Evolutionary conservation across 2,329 filamentous ascomycete species (phyloP).

Genomic region (Claviceps sp.): DNA sequence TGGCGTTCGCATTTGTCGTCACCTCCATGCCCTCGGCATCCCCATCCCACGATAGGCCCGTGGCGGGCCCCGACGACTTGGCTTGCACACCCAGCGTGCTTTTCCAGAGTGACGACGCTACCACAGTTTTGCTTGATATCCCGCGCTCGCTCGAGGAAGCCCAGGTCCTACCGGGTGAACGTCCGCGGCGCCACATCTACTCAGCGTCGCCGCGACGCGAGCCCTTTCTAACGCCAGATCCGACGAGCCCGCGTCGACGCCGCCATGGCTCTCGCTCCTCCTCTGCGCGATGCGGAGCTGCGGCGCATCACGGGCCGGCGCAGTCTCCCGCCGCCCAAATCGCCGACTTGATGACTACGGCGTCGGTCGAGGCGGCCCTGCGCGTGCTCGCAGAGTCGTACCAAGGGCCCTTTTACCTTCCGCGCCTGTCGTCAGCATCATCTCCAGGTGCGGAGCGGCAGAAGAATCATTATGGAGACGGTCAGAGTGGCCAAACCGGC

Average conservation of each 20-base stretch:
- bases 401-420: slow-evolving; percentile 32
- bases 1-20: not conserved
- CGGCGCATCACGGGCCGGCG: slow-evolving; percentile 17
- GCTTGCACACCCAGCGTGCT: slow-evolving; percentile 16
- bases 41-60: not conserved
- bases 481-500: no score
- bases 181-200: slow-evolving; percentile 27
- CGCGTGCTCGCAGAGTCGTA: slow-evolving; percentile 20
- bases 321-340: slow-evolving; percentile 33
- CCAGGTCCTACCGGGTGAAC: slow-evolving; percentile 35
- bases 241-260: slow-evolving; percentile 7
- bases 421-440: slow-evolving; percentile 19
- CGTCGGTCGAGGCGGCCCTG: slow-evolving; percentile 31
- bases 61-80: not conserved
- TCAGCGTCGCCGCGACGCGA: slow-evolving; percentile 28
- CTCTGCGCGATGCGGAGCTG: not conserved
- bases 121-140: slow-evolving; percentile 52
- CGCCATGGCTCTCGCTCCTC: not conserved
- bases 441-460: not conserved
- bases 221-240: slow-evolving; percentile 41
- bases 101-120: slow-evolving; percentile 21
- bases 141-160: slow-evolving; percentile 55
- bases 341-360: slow-evolving; percentile 39
- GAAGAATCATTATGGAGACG: not conserved
- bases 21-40: not conserved